Base-by-base conservation (phyloP, 768 basidiomycete genomes). In the Auriscalpium microsporum region DNA sequence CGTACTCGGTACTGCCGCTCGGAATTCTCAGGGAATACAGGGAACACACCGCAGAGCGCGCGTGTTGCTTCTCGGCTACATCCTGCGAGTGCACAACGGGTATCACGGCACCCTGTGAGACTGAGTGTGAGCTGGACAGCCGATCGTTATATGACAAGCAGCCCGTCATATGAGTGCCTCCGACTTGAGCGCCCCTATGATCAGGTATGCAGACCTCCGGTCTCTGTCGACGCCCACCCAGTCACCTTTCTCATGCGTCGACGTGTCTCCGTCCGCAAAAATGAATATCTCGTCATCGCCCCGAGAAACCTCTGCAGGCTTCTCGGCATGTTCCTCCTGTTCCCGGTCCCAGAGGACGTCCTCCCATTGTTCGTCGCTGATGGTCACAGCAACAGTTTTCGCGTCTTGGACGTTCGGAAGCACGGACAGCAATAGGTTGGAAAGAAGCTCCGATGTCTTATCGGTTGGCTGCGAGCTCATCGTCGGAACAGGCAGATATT, bases 181-280 rank as follows among this genome's bases (percentile, higher is more conserved):
- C 14, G 82, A 81, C 61, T 79, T 79, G 60, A 91, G 67, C 17
- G 84, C 86, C 48, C 87, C 87, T 63, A 89, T 81, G 54, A 90
- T 89, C 64, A 88, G 68, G 70, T 81, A 90, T 19, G 89, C 87
- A 10, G 87, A 88, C 56, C 88, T 73, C 53, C 84, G 78, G 65
- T 92, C 89, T 65, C 88, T 79, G 63, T 90, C 86, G 38, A 87
- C 76, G 1, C 89, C 89, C 33, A 77, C 67, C 89, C 90, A 92
- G 62, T 90, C 89, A 1, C 82, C 81, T 56, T 74, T 73, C 53
- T 71, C 76, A 59, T 74, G 72, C 7, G 66, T 68, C 4, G 75
- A 70, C 8, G 76, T 69, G 47, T 79, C 81, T 16, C 81, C 82
- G 45, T 82, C 79, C 1, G 82, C 85, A 54, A 72, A 78, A 4